Conservation (phyloP, 768 basidiomycete species). For the Calocybe indica region DNA sequence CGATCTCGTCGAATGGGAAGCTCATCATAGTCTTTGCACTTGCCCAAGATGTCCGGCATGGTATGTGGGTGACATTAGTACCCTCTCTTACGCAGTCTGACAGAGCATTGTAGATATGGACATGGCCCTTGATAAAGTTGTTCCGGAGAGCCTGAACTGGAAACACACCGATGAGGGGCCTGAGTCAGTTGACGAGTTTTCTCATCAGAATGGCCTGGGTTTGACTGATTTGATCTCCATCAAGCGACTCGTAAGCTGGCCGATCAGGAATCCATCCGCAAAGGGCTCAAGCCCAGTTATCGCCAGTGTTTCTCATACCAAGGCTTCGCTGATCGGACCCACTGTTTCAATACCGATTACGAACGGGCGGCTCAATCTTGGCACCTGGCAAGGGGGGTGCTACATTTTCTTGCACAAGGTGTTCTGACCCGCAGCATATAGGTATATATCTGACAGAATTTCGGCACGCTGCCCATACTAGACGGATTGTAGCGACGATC, state of each 20-base stretch:
- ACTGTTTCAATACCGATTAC: slow-evolving; percentile 83
- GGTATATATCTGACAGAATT: slow-evolving; percentile 91
- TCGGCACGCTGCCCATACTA: slow-evolving; percentile 56
- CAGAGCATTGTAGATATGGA: slow-evolving; percentile 66
- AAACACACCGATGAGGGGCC: slow-evolving; percentile 87
- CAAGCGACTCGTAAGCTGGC: slow-evolving; percentile 67
- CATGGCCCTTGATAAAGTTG: slow-evolving; percentile 86
- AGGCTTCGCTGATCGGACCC: slow-evolving; percentile 79
- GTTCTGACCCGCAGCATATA: slow-evolving; percentile 11
- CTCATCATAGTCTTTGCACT: background rate
- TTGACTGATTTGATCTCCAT: slow-evolving; percentile 5
- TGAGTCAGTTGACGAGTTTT: slow-evolving; percentile 50
- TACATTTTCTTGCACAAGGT: background rate
- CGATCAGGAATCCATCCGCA: slow-evolving; percentile 3
- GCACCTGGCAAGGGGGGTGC: slow-evolving; percentile 83
- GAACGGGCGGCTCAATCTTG: slow-evolving; percentile 69
- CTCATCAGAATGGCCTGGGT: slow-evolving; percentile 1
- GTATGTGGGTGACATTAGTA: slow-evolving; percentile 9
- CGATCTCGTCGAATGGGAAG: no score
- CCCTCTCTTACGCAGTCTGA: no score
- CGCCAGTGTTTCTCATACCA: slow-evolving; percentile 81
- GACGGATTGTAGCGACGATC: slow-evolving; percentile 77
- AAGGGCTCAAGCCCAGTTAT: background rate
- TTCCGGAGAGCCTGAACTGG: slow-evolving; percentile 82
- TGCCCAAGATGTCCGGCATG: slow-evolving; percentile 28